A percentile compares a stretch with the other conserved stretches of the same genome.
Conservation (phyloP, 495 filamentous ascomycete genomes). For the Friedmanniomyces simplex region DNA sequence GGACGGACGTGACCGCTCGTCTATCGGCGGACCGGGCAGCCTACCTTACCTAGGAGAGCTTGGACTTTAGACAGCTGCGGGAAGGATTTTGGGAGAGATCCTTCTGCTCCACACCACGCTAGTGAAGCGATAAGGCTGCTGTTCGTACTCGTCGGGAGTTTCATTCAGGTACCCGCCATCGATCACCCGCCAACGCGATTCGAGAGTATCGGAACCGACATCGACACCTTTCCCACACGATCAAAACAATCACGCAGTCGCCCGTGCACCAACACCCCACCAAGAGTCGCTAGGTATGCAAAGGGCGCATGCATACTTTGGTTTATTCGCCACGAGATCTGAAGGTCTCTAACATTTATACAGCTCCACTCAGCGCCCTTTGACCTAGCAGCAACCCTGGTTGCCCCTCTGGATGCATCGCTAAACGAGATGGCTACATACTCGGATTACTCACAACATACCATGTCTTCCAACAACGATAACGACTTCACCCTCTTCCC, state of each 20-base stretch:
- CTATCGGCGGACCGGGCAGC: background rate
- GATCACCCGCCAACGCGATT: background rate
- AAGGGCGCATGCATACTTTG: background rate
- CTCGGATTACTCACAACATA: conserved; percentile 13
- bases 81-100: too few relatives aligned
- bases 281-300: background rate
- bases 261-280: background rate
- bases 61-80: too few relatives aligned
- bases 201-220: background rate
- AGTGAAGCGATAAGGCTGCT: background rate
- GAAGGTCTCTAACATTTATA: background rate
- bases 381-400: background rate
- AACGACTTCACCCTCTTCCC: conserved; percentile 23
- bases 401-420: background rate
- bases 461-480: conserved; percentile 8
- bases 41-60: too few relatives aligned
- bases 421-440: conserved; percentile 17
- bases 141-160: background rate
- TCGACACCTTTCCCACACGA: too few relatives aligned
- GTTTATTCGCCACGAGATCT: background rate
- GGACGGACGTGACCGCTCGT: too few relatives aligned
- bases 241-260: too few relatives aligned
- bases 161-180: background rate
- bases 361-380: background rate
- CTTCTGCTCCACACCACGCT: background rate